Percentiles rank a stretch among this genome's conserved stretches.
phyloP scores from a whole-genome alignment of 208 protist species.

The Wallacemonas sp. region DNA sequence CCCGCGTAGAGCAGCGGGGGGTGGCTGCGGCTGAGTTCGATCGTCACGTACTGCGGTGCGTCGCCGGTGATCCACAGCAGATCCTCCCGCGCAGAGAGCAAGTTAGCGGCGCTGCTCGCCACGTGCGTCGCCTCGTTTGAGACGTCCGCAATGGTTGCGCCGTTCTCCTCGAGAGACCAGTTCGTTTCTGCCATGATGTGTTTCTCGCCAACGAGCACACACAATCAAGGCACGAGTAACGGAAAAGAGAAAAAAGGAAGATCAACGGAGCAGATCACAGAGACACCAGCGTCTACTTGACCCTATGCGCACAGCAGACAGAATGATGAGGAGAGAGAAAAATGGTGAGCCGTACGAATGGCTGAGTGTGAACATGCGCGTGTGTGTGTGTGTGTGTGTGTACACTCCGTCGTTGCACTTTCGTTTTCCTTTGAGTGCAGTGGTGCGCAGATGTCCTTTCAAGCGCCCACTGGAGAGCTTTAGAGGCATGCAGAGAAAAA shows the following conservation, averaged over 20 bases:
- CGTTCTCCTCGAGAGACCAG: conserved; percentile 55
- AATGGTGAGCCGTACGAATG: not conserved
- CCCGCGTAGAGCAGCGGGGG: conserved; percentile 74
- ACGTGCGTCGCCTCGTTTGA: conserved; percentile 64
- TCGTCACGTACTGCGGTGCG: conserved; percentile 77
- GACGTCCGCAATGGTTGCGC: conserved; percentile 59
- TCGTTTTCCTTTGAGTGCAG: too few species aligned
- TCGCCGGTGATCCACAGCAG: conserved; percentile 79
- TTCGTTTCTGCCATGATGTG: conserved; percentile 48
- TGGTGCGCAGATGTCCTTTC: too few species aligned
- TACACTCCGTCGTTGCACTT: too few species aligned
- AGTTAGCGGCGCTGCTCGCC: conserved; percentile 60
- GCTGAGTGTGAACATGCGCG: too few species aligned
- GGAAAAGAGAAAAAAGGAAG: conserved; percentile 13
- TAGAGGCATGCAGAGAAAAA: too few species aligned
- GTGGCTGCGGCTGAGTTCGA: conserved; percentile 42
- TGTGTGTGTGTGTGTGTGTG: too few species aligned
- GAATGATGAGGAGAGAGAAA: not conserved
- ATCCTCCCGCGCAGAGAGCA: conserved; percentile 62
- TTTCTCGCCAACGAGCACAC: not conserved
- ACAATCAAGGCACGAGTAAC: too few species aligned
- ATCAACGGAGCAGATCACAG: conserved; percentile 6
- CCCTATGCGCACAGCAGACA: too few species aligned
- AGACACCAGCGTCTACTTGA: too few species aligned
- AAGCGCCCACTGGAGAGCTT: too few species aligned